Percentiles rank a stretch among this genome's conserved stretches.
These are phyloP conservation scores for Podospora pseudocomata DNA, from an alignment of 495 filamentous ascomycete species.

Conservation along the genomic window DNA sequence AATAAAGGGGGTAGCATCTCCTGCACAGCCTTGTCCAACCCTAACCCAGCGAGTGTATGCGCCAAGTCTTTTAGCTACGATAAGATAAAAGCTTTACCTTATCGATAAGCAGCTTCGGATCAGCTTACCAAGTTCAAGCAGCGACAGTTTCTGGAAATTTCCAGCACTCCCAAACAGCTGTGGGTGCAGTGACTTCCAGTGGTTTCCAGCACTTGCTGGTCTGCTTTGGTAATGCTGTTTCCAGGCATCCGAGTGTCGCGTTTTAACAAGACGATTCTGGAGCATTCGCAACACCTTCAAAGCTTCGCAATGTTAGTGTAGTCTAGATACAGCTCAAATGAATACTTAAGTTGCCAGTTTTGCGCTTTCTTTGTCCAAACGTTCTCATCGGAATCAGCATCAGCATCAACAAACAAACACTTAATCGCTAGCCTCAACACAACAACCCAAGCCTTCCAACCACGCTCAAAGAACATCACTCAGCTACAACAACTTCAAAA, in stretches of 20 bases:
- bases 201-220: background rate
- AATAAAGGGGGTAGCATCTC: too few relatives aligned
- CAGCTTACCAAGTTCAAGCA: background rate
- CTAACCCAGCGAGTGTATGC: too few relatives aligned
- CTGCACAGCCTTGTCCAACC: too few relatives aligned
- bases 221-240: background rate
- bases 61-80: too few relatives aligned
- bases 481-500: background rate
- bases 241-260: background rate
- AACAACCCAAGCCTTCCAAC: too few relatives aligned
- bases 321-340: background rate
- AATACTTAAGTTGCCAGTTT: background rate
- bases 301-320: background rate
- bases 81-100: too few relatives aligned
- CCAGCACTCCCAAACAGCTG: background rate
- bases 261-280: background rate
- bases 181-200: background rate
- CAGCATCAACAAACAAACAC: background rate
- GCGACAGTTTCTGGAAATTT: background rate
- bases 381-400: background rate
- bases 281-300: background rate
- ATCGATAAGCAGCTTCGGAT: background rate
- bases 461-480: background rate
- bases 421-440: background rate
- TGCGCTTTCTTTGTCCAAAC: background rate